Evolutionary conservation across 106 monocot species (phyloP), one percentile per base, ranked within the genome.

Genomic region (Allium cepa): DNA sequence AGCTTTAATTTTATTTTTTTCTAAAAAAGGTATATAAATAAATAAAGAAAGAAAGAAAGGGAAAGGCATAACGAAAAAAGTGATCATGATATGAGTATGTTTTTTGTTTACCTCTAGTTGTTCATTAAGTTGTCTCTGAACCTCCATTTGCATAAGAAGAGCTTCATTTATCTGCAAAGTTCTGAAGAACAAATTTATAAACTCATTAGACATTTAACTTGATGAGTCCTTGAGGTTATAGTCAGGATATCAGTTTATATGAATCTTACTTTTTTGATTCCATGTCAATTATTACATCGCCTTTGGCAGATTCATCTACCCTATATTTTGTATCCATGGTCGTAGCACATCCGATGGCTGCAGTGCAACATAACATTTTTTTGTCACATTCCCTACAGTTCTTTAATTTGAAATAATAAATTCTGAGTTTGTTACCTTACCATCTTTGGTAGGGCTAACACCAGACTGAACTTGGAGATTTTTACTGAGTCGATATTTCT

Each of bases 101-200:
- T 62, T 3, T 36, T 45, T 17, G 45, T 16, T 69, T 78, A 94
- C 94, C 87, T 94, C 94, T 68, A 94, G 85, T 75, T 94, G 94
- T 68, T 88, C 85, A 46, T 95, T 87, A 16, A 95, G 76, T 59
- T 77, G 76, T 67, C 71, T 75, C 72, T 94, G 90, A 46, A 94
- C 95, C 76, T 91, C 95, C 53, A 88, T 88, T 83, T 95, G 91
- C 81, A 85, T 83, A 71, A 85, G 85, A 49, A 95, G 79, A 53
- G 95, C 88, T 75, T 95, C 91, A 50, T 83, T 73, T 76, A 95
- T 88, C 61, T 91, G 85, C 63, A 86, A 57, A 61, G 69, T 79
- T 71, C 85, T 85, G 83, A 73, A 16, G 78, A 26, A 60, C 49
- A 66, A 10, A 46, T 50, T 15, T 59, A 36, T 36, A 36, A 36